Percentiles rank a stretch among this genome's conserved stretches.
phyloP scores from a whole-genome alignment of 2,329 filamentous ascomycete species.

The Drechslerella coelobrocha region DNA sequence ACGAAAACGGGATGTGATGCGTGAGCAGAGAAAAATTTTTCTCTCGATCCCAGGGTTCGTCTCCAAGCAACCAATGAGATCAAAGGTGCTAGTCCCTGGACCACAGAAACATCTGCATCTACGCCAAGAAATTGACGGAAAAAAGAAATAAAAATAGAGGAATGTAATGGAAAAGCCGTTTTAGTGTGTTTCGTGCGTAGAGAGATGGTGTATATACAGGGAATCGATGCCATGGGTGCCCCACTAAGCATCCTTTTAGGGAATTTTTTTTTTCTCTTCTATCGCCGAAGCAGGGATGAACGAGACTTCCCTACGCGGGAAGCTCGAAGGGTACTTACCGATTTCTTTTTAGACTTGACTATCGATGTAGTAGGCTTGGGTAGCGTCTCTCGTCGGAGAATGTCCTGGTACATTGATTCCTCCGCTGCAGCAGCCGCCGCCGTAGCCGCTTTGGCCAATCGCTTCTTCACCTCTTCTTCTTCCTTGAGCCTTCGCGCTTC shows the following conservation, averaged over 20 bases:
- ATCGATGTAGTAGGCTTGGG: conserved; percentile 48
- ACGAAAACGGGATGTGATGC: conserved; percentile 42
- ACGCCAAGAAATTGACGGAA: conserved; percentile 48
- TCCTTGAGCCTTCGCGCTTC: conserved; percentile 47
- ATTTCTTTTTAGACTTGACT: conserved; percentile 49
- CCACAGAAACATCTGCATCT: conserved; percentile 37
- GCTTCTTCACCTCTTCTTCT: conserved; percentile 43
- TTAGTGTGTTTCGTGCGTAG: conserved; percentile 47
- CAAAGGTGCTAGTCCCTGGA: conserved; percentile 39
- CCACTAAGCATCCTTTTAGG: conserved; percentile 21
- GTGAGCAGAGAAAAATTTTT: conserved; percentile 46
- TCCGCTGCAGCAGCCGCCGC: conserved; percentile 41
- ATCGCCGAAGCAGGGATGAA: conserved; percentile 47
- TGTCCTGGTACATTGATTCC: conserved; percentile 39
- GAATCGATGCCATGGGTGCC: conserved; percentile 30
- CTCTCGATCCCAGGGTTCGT: conserved; percentile 25
- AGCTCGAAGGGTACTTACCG: conserved; percentile 48
- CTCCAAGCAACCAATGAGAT: conserved; percentile 47
- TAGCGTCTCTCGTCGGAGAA: conserved; percentile 26
- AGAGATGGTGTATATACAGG: conserved; percentile 51
- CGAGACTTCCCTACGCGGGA: conserved; percentile 50
- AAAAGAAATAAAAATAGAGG: conserved; percentile 28
- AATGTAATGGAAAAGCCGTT: conserved; percentile 33
- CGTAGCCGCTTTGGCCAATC: conserved; percentile 47
- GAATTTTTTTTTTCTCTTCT: background rate